These are phyloP conservation scores for Magnolia officinalis DNA, from an alignment of 164 flowering plant species.

Conservation along the genomic window DNA sequence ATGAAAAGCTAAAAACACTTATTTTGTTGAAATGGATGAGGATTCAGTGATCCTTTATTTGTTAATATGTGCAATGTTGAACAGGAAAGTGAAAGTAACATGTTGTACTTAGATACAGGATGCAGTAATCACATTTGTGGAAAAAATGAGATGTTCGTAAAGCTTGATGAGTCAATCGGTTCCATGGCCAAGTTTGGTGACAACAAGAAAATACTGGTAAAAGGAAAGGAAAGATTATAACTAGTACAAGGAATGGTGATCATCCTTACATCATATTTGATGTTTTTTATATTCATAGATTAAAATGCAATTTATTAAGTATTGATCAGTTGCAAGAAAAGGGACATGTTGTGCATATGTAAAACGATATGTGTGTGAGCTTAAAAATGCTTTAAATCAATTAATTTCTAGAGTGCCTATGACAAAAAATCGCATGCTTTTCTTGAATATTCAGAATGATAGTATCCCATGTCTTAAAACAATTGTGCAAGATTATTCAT, in stretches of 20 bases:
- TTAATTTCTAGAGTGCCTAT: conserved; percentile 6
- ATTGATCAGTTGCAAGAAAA: conserved; percentile 9
- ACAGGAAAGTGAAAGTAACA: background rate
- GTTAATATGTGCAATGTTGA: background rate
- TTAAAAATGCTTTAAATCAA: background rate
- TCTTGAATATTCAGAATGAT: conserved; percentile 10
- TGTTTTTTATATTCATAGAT: conserved; percentile 5
- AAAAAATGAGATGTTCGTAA: conserved; percentile 14
- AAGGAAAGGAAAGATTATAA: conserved; percentile 2
- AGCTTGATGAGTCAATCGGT: conserved; percentile 16
- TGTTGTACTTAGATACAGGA: conserved; percentile 19
- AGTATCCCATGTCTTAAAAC: background rate
- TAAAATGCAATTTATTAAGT: conserved; percentile 7
- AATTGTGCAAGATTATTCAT: conserved; percentile 2
- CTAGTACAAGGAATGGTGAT: background rate
- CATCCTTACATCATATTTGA: conserved; percentile 7
- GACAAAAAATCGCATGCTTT: conserved; percentile 5
- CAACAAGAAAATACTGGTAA: background rate
- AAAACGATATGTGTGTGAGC: background rate
- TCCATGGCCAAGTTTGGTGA: conserved; percentile 18
- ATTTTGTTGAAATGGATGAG: conserved; percentile 4
- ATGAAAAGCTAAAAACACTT: conserved; percentile 7
- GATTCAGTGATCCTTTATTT: conserved; percentile 11
- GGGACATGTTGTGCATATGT: conserved; percentile 7
- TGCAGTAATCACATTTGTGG: conserved; percentile 6